Evolutionary conservation across 805 yeast genomes (phyloP).

Genomic region (Kluyveromyces wickerhamii): DNA sequence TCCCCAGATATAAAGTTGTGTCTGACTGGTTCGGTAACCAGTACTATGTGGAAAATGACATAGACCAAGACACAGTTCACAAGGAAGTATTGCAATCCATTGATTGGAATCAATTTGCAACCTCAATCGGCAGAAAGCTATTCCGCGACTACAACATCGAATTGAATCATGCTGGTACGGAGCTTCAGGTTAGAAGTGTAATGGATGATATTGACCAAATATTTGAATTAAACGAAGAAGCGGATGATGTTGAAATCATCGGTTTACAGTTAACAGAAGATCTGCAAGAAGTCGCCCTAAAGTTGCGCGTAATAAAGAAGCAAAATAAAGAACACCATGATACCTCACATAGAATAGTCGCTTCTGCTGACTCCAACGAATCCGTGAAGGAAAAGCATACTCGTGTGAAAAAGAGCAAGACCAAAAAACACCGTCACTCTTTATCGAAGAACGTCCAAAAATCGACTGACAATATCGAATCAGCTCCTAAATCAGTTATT

Average conservation of each 20-base stretch:
- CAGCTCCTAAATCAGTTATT: no score
- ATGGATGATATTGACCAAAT: conserved; percentile 16
- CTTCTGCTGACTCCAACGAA: no score
- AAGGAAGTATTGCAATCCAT: conserved; percentile 15
- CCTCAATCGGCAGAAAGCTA: conserved; percentile 18
- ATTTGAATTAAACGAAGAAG: conserved; percentile 14
- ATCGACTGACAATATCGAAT: no score
- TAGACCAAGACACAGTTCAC: conserved; percentile 15
- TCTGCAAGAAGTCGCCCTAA: neutral
- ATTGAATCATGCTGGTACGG: conserved; percentile 20
- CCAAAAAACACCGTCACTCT: no score
- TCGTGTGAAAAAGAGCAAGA: no score
- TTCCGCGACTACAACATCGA: conserved; percentile 25
- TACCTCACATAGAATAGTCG: no score
- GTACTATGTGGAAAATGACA: conserved; percentile 24
- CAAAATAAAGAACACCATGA: neutral
- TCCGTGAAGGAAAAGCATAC: no score
- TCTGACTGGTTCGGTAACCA: conserved; percentile 25
- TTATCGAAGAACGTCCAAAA: no score
- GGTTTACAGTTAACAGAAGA: conserved; percentile 8
- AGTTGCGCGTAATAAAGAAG: conserved; percentile 3
- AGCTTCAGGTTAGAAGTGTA: conserved; percentile 16
- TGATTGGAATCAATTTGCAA: conserved; percentile 15
- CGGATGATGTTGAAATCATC: conserved; percentile 19
- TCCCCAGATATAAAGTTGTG: conserved; percentile 19